Evolutionary conservation across 1,284 basidiomycete genomes (phyloP), one percentile per base, ranked within the genome.

Genomic region (Rhodotorula sp.): DNA sequence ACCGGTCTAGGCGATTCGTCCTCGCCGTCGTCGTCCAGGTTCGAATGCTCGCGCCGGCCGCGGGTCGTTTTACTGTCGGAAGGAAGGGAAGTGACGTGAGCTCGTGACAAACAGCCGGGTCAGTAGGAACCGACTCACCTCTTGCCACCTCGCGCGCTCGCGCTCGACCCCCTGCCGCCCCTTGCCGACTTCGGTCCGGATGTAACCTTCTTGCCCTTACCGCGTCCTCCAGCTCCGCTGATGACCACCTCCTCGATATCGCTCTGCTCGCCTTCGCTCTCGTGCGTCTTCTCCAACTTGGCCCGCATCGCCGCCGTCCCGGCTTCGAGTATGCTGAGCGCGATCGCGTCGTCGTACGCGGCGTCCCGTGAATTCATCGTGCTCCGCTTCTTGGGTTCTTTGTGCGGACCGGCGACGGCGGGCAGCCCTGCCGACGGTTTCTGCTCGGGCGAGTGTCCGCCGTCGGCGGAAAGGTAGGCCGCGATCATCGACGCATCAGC

Each of bases 311-410:
- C 69, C 39, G 74, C 72, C 18, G 64, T 68, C 12, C 67, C 70
- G 0, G 68, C 58, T 48, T 68, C 70, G 23, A 74, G 23, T 46
- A 76, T 70, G 26, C 64, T 68, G 46, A 77, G 57, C 48, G 84
- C 83, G 59, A 86, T 83, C 73, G 89, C 91, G 81, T 95, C 92
- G 79, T 97, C 93, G 80, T 96, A 97, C 5, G 91, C 92, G 12
- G 94, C 91, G 80, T 97, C 95, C 69, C 95, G 86, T 79, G 92
- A 95, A 81, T 98, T 99, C 93, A 99, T 97, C 67, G 96, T 98
- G 78, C 92, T 93, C 72, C 95, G 86, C 71, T 92, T 88, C 83
- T 94, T 96, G 49, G 88, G 85, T n/a, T 87, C 84, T 43, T 51
- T 59, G 39, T 23, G 39, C 43, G 67, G 23, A 21, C 21, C 18